Base-by-base conservation (phyloP, 805 yeast genomes). In the Lipomyces yamanashiensis region DNA sequence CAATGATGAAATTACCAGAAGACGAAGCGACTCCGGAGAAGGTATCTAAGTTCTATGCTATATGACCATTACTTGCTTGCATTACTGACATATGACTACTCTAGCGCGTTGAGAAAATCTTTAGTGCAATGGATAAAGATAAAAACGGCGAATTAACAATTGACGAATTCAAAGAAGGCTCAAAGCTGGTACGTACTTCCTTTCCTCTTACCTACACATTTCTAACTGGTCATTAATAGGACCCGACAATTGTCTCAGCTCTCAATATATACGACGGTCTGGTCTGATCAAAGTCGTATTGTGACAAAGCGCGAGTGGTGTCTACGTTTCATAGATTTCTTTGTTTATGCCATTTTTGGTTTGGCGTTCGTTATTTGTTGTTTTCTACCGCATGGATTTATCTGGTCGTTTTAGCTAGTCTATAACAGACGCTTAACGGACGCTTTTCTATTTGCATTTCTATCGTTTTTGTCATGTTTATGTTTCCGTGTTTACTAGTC, bases 21-120 rank as follows among this genome's bases (percentile, higher is more conserved):
- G 97, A 92, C 73, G 98, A 92, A 71, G 84, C 86, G 51, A 92
- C 98, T 0, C 98, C 99, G 0, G 97, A 92, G 72, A 79, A 86
- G 69, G 71, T 69, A 56, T 4, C 63, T 47, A 34, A 19, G 41
- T 33, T 19, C 28, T 28, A 28, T 28, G 28, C 28, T 28, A 3
- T 39, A 39, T 43, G 2, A 43, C 19, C 47, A 43, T n/a, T 43
- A 12, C 17, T 43, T 43, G 21, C 47, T 43, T n/a, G 28, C 28
- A 28, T 28, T 28, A 19, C 54, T 34, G n/a, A 50, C 43, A 36
- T 50, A 19, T 19, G 17, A 13, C 6, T 12, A 21, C 15, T 13
- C 23, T 33, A 69, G 68, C 82, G 98, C 66, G 91, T 90, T 1
- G 83, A 85, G 58, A 93, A 92, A 79, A 86, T 93, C 48, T 93